A percentile compares a stretch with the other conserved stretches of the same genome.
Evolutionary conservation across 2,329 filamentous ascomycete species (phyloP).

Genomic region (Juglanconis juglandina): DNA sequence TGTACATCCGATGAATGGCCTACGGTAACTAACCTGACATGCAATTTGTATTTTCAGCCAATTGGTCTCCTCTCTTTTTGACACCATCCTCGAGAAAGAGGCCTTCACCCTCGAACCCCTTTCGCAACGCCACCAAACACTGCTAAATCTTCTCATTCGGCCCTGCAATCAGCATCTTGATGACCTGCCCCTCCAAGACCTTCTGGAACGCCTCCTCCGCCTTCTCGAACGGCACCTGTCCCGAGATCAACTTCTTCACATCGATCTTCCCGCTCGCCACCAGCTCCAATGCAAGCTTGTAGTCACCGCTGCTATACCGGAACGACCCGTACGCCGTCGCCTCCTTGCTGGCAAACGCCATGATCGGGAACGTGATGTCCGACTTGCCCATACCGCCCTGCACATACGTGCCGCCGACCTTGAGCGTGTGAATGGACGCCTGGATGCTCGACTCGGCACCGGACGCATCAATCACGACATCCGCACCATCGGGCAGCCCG

Average conservation of each 20-base stretch:
- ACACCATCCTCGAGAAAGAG: background rate
- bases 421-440: constrained; percentile 66
- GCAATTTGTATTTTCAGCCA: too few species aligned
- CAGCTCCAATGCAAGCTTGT: constrained; percentile 76
- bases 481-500: constrained; percentile 64
- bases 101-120: background rate
- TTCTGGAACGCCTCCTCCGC: constrained; percentile 85
- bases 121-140: background rate
- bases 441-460: constrained; percentile 78
- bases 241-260: constrained; percentile 78
- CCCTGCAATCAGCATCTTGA: constrained; percentile 66
- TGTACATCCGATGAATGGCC: too few species aligned
- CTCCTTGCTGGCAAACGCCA: constrained; percentile 86
- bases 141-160: constrained; percentile 56
- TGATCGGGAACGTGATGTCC: constrained; percentile 88
- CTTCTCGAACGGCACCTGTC: constrained; percentile 72
- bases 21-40: too few species aligned
- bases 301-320: constrained; percentile 85
- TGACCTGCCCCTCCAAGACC: constrained; percentile 77
- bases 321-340: constrained; percentile 83
- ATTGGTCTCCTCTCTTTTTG: too few species aligned
- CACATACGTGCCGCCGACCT: constrained; percentile 71
- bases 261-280: constrained; percentile 70
- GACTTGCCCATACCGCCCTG: constrained; percentile 87
- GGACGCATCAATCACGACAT: constrained; percentile 76